Base-by-base conservation (phyloP, 2,329 filamentous ascomycete species). In the Fusarium pseudocircinatum region DNA sequence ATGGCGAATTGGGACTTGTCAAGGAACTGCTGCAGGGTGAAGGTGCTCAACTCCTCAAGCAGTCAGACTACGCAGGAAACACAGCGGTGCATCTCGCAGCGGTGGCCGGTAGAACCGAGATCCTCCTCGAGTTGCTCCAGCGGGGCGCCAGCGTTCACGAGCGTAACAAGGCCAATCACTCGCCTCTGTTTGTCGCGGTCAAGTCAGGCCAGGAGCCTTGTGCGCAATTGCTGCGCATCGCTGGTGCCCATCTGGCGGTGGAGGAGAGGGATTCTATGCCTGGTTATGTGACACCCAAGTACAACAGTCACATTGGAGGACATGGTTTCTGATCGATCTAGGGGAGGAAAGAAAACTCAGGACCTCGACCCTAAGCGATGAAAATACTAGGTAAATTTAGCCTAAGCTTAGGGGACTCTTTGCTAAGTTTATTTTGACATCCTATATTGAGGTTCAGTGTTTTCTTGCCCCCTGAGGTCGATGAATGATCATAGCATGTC, bases 21-120 rank as follows among this genome's bases (percentile, higher is more conserved):
- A 85, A 85, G 74, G 89, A 93, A 67, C 88, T 96, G 52, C 87
- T 96, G 65, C 87, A 89, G 42, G 87, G 87, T 47, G 91, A 94
- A 77, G 88, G 91, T 70, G 84, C 78, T 39, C 89, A 88, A 82
- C 85, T 96, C 26, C 86, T 96, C 49, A 93, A 93, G 78, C 91
- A 91, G 71, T 88, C 89, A 36, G 94, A 96, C 82, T 96, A 96
- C 79, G 93, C 92, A 26, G 93, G 94, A 52, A 96, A 96, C 82
- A 96, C 94, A 32, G 87, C 86, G 8, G 82, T 89, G 42, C 89
- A 90, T 77, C 85, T 90, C 6, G 89, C 88, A 3, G 87, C 88
- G 36, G 85, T 90, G 10, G 85, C 86, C 3, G 85, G 88, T 24
- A 84, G 87, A 65, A 81, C 84, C 2, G 84, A 84, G n/a, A 86